Conservation (phyloP, 441 rosid genomes). For the Populus tomentosa region DNA sequence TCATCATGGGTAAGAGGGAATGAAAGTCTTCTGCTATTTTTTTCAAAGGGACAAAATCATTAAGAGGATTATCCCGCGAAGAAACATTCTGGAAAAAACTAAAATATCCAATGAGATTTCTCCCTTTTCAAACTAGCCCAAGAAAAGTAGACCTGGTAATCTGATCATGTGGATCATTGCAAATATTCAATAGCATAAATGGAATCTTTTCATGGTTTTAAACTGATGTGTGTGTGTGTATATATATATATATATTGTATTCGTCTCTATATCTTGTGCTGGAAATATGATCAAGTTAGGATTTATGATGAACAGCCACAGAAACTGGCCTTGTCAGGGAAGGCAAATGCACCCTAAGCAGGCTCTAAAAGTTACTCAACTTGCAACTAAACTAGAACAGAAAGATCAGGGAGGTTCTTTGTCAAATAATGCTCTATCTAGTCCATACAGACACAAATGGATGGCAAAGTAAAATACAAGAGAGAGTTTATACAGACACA, state of each 20-base stretch:
- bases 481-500: constrained; percentile 7
- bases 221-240: no score
- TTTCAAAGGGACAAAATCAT: neutral
- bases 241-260: neutral
- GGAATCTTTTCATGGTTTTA: neutral
- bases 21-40: neutral
- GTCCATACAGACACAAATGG: neutral
- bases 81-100: neutral
- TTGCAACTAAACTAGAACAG: constrained; percentile 6
- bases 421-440: constrained; percentile 4
- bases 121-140: no score
- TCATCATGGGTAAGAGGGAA: neutral
- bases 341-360: neutral
- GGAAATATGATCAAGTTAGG: neutral
- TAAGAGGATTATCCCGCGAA: neutral
- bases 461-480: neutral
- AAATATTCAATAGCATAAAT: no score
- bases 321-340: neutral
- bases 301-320: neutral
- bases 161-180: no score
- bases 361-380: neutral
- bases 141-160: no score
- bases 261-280: neutral
- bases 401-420: constrained; percentile 6
- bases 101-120: neutral